Conservation (phyloP, 768 basidiomycete genomes). For the Rhodotorula kratochvilovae region DNA sequence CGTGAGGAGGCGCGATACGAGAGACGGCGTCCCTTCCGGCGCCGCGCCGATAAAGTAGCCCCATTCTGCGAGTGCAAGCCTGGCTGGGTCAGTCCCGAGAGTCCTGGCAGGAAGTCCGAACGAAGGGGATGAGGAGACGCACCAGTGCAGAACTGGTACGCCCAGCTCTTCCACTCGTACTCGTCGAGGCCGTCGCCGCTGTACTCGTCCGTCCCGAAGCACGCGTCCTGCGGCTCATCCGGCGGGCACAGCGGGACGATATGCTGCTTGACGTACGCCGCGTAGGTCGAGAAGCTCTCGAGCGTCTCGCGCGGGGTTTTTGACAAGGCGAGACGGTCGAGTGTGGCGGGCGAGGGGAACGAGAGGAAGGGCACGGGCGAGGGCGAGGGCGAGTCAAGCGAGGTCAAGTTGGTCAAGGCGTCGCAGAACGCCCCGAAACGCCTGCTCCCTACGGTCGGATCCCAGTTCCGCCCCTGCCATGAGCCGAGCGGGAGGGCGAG, state of each 20-base stretch:
- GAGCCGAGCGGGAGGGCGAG: conserved; percentile 62
- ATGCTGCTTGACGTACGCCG: conserved; percentile 61
- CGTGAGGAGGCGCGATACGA: conserved; percentile 73
- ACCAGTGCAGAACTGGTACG: conserved; percentile 58
- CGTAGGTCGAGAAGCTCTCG: conserved; percentile 56
- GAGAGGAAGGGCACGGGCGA: conserved; percentile 26
- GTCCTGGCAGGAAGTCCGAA: too few relatives aligned
- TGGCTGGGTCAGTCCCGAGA: too few relatives aligned
- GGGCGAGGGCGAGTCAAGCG: background rate
- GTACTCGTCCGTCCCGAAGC: conserved; percentile 75
- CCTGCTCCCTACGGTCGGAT: conserved; percentile 62
- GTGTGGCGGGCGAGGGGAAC: conserved; percentile 12
- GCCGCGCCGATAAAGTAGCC: conserved; percentile 70
- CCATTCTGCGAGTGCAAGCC: conserved; percentile 78
- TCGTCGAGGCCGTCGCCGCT: conserved; percentile 61
- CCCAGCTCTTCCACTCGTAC: conserved; percentile 73
- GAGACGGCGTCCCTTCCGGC: conserved; percentile 60
- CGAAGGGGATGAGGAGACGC: conserved; percentile 19
- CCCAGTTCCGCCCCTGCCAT: conserved; percentile 88
- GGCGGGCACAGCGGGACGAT: conserved; percentile 60
- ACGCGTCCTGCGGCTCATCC: conserved; percentile 58
- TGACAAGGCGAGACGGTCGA: conserved; percentile 40
- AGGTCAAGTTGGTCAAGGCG: background rate
- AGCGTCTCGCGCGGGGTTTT: conserved; percentile 18
- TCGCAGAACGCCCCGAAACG: conserved; percentile 60